These are phyloP conservation scores for Sherardia arvensis DNA, from an alignment of 257 asterid species.

Conservation along the genomic window DNA sequence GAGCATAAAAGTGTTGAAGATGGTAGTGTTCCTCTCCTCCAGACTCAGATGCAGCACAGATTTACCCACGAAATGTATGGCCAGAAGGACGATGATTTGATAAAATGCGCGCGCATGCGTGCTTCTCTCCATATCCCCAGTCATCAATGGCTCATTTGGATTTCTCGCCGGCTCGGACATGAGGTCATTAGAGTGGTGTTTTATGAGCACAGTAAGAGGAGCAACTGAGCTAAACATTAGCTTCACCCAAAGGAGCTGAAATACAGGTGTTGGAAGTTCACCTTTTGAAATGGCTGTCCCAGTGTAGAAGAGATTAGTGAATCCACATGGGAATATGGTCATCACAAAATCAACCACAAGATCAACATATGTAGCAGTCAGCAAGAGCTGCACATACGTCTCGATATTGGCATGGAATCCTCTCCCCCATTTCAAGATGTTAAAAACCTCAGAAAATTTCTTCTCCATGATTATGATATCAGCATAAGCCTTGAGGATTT, in stretches of 20 bases:
- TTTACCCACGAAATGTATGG: constrained; percentile 15
- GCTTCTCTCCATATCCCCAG: neutral
- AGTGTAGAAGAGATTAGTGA: constrained; percentile 2
- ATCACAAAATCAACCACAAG: constrained; percentile 13
- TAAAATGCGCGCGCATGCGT: constrained; percentile 5
- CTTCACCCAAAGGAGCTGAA: constrained; percentile 22
- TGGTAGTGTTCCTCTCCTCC: constrained; percentile 10
- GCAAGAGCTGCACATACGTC: constrained; percentile 11
- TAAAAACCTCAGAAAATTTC: constrained; percentile 1
- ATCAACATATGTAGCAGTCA: constrained; percentile 16
- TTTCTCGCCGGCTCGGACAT: constrained; percentile 8
- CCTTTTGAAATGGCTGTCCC: constrained; percentile 9
- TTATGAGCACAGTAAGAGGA: constrained; percentile 7
- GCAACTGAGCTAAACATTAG: constrained; percentile 7
- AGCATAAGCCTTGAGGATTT: constrained; percentile 13
- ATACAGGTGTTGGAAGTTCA: constrained; percentile 14
- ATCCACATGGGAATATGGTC: constrained; percentile 2
- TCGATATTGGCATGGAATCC: constrained; percentile 9
- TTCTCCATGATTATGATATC: no score
- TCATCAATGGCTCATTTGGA: constrained; percentile 2
- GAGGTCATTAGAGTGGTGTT: constrained; percentile 11
- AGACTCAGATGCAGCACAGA: constrained; percentile 8
- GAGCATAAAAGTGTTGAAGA: constrained; percentile 16
- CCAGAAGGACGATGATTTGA: constrained; percentile 5
- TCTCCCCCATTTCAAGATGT: constrained; percentile 21